phyloP scores from a whole-genome alignment of 176 grass and related monocot genomes.

The Aegilops speltoides region DNA sequence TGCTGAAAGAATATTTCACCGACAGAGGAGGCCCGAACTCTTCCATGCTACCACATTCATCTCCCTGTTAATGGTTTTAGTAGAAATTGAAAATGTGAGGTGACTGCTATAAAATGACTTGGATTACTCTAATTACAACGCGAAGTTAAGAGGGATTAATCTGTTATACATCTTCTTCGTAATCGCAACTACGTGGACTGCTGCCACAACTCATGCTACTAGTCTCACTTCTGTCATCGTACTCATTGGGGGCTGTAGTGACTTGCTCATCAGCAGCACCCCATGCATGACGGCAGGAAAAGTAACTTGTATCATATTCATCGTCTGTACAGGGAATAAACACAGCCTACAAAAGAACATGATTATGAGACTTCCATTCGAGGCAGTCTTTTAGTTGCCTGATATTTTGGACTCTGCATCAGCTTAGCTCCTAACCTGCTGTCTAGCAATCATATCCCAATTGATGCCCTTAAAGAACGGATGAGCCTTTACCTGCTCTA shows the following conservation, averaged over 20 bases:
- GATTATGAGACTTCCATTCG: background rate
- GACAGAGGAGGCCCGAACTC: conserved; percentile 65
- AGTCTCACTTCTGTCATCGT: conserved; percentile 62
- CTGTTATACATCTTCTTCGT: conserved; percentile 80
- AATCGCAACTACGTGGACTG: conserved; percentile 62
- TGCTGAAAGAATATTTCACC: conserved; percentile 95
- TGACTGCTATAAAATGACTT: background rate
- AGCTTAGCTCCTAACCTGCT: conserved; percentile 57
- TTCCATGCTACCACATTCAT: conserved; percentile 94
- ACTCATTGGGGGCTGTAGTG: conserved; percentile 40
- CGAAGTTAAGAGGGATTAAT: background rate
- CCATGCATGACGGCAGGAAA: conserved; percentile 81
- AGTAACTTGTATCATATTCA: conserved; percentile 97
- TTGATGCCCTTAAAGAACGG: conserved; percentile 88
- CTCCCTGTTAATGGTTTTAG: conserved; percentile 48
- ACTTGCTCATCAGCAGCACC: conserved; percentile 43
- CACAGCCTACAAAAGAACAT: conserved; percentile 45
- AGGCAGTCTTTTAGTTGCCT: background rate
- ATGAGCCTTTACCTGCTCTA: conserved; percentile 99
- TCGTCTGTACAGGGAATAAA: conserved; percentile 89
- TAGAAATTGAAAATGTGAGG: background rate
- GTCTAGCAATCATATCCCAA: conserved; percentile 88
- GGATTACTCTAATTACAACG: background rate
- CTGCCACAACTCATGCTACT: conserved; percentile 86
- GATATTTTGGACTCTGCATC: background rate